These are phyloP conservation scores for Mucor piriformis DNA, from an alignment of 371 early-diverging fungal species.

Conservation along the genomic window DNA sequence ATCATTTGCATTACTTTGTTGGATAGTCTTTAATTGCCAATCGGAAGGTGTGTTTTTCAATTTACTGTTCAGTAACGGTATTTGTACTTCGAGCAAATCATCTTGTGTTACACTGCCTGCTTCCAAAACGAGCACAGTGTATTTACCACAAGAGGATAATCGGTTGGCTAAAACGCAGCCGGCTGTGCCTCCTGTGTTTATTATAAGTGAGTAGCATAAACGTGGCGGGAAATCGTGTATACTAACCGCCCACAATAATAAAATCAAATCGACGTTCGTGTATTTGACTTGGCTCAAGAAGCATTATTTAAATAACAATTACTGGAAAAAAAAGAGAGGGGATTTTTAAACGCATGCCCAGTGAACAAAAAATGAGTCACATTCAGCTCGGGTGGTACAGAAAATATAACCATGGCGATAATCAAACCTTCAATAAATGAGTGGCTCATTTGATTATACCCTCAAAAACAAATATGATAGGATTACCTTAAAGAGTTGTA, in stretches of 20 bases:
- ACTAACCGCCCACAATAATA: conserved; percentile 25
- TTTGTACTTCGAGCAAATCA: conserved; percentile 6
- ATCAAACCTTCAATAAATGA: too few relatives aligned
- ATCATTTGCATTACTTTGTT: conserved; percentile 16
- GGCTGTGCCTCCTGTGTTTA: conserved; percentile 23
- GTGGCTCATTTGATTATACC: too few relatives aligned
- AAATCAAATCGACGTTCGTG: conserved; percentile 13
- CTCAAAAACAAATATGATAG: too few relatives aligned
- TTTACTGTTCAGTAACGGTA: conserved; percentile 23
- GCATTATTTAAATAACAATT: conserved; percentile 17
- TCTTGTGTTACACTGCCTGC: conserved; percentile 20
- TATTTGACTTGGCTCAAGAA: conserved; percentile 10
- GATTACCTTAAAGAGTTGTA: too few relatives aligned
- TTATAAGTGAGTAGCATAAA: conserved; percentile 3
- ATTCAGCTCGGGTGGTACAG: too few relatives aligned
- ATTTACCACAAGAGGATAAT: conserved; percentile 9
- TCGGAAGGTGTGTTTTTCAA: conserved; percentile 22
- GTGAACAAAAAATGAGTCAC: too few relatives aligned
- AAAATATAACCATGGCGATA: too few relatives aligned
- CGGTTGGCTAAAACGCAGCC: conserved; percentile 36
- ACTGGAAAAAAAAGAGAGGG: too few relatives aligned
- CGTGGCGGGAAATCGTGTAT: not conserved
- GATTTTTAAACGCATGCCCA: too few relatives aligned
- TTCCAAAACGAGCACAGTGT: conserved; percentile 27
- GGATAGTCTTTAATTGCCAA: conserved; percentile 20